Conservation (phyloP, 1,284 basidiomycete species). For the Inonotus obliquus region DNA sequence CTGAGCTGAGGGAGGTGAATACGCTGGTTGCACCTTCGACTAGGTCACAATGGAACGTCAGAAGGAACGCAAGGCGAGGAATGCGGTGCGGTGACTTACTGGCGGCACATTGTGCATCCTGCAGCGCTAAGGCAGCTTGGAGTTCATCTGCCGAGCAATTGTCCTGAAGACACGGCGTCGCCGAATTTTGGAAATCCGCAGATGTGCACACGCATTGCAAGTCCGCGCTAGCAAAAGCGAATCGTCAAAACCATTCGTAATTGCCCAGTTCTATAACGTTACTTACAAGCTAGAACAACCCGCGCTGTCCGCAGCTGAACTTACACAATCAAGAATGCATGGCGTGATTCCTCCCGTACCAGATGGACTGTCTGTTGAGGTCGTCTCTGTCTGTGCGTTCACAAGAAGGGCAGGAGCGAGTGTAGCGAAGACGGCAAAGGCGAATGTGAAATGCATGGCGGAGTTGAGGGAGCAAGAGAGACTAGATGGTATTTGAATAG, state of each 20-base stretch:
- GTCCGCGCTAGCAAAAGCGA: constrained; percentile 1
- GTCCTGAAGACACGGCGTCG: constrained; percentile 4
- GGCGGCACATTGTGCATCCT: not conserved
- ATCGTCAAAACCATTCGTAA: not conserved
- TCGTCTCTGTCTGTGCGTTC: not conserved
- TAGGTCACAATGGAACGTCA: not conserved
- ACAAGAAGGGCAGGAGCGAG: not conserved
- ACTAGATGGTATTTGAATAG: too few relatives aligned
- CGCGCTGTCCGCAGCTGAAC: constrained; percentile 8
- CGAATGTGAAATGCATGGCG: not conserved
- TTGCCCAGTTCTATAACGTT: not conserved
- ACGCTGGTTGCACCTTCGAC: not conserved
- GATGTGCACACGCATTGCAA: constrained; percentile 13
- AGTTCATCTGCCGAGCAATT: constrained; percentile 6
- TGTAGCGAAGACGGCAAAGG: not conserved
- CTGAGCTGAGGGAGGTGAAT: not conserved
- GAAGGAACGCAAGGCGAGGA: not conserved
- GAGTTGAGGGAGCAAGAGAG: too few relatives aligned
- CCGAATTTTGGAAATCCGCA: constrained; percentile 8
- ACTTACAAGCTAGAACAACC: constrained; percentile 18
- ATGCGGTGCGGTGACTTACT: not conserved
- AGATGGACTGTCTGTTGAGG: not conserved
- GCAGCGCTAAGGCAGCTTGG: not conserved
- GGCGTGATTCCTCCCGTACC: constrained; percentile 4
- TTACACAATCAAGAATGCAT: constrained; percentile 19